Base-by-base conservation (phyloP, 306 rosid species). In the Oemleria cerasiformis region DNA sequence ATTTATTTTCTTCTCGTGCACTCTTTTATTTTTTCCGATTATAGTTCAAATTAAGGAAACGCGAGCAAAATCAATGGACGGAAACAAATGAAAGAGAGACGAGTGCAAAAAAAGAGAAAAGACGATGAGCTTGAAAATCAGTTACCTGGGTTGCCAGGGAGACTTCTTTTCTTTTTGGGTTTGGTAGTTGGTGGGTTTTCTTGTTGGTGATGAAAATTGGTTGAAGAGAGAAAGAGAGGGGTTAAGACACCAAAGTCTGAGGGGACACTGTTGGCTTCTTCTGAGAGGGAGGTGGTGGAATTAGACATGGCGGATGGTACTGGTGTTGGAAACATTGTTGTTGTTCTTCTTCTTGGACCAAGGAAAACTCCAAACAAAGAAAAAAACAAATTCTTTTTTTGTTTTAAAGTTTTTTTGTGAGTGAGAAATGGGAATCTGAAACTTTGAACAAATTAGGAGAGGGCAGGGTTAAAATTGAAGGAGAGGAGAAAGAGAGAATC, bases 101-200 rank as follows among this genome's bases (percentile, higher is more conserved):
- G n/a, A n/a, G n/a, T n/a, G n/a, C n/a, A n/a, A n/a, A n/a, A n/a
- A n/a, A n/a, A n/a, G n/a, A n/a, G n/a, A n/a, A n/a, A n/a, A 30
- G 36, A 30, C 2, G 36, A 30, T 0, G 3, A 30, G 36, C 3
- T 30, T 30, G 4, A 30, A 30, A 30, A 30, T 30, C 36, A 30
- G 36, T 30, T 30, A 90, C 98, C 98, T 60, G 98, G 98, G 58
- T 92, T 88, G 59, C 98, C 98, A 12, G 98, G 98, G 64, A 88
- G 91, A 80, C 77, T 92, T 82, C 98, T 85, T 69, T 92, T 92
- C 83, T 82, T 92, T 90, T 90, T 88, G 56, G 73, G 67, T 76
- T 86, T 90, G 43, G 71, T 86, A 17, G 86, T 17, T 59, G 81
- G 30, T 42, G 78, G 85, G 36, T 66, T 49, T 47, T 17, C 12